Evolutionary conservation across 352 stramenopile genomes (phyloP).

Genomic region (Thalassiosira mediterranea): DNA sequence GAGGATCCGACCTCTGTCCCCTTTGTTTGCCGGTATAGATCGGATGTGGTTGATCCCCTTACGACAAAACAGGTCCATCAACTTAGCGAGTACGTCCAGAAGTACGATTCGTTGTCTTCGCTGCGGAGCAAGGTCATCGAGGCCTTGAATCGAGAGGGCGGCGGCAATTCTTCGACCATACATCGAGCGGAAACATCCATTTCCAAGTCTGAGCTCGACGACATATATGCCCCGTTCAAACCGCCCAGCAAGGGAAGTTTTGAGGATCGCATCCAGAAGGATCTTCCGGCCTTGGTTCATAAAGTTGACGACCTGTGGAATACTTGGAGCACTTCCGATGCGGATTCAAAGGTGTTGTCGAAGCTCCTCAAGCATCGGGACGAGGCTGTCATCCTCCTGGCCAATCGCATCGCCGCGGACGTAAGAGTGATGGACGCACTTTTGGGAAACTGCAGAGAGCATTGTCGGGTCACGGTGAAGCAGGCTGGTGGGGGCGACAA

Average conservation of each 20-base stretch:
- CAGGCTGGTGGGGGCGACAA: slow-evolving; percentile 5
- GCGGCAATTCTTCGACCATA: slow-evolving; percentile 7
- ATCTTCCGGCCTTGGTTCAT: slow-evolving; percentile 53
- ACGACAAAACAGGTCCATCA: slow-evolving; percentile 59
- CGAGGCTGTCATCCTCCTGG: slow-evolving; percentile 43
- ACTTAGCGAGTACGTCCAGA: slow-evolving; percentile 44
- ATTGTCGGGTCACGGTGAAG: slow-evolving; percentile 41
- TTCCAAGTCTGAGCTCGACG: slow-evolving; percentile 61
- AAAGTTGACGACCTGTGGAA: slow-evolving; percentile 54
- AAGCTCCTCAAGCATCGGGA: slow-evolving; percentile 30
- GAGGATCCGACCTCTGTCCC: slow-evolving; percentile 53
- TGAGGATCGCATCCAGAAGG: slow-evolving; percentile 49
- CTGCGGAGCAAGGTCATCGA: slow-evolving; percentile 57
- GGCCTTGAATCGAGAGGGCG: slow-evolving; percentile 14
- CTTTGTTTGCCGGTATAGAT: slow-evolving; percentile 67
- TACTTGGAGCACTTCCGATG: neutral
- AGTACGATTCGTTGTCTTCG: slow-evolving; percentile 33
- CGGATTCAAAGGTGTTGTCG: neutral
- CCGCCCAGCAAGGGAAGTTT: slow-evolving; percentile 60
- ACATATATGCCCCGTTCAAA: slow-evolving; percentile 68
- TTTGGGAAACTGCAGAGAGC: slow-evolving; percentile 26
- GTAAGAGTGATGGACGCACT: slow-evolving; percentile 44
- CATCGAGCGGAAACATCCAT: slow-evolving; percentile 45
- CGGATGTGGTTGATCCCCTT: slow-evolving; percentile 59
- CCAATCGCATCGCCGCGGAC: slow-evolving; percentile 57